A percentile compares a stretch with the other conserved stretches of the same genome.
Evolutionary conservation across 2,329 filamentous ascomycete species (phyloP).

Genomic region (Hypoxylon sp.): DNA sequence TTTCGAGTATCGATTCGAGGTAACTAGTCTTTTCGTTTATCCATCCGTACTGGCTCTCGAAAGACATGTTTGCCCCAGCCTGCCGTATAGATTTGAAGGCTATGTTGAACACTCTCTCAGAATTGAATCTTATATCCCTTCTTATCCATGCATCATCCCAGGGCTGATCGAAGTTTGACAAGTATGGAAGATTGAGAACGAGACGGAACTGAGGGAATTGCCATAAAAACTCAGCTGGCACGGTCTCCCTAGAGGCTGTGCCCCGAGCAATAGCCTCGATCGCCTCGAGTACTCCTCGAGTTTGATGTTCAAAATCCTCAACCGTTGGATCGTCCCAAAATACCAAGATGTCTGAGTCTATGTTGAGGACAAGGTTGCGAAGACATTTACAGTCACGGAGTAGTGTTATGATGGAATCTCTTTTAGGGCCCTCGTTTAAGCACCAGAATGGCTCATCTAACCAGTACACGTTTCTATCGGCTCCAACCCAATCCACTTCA

Average conservation of each 20-base stretch:
- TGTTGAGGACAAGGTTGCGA: not conserved
- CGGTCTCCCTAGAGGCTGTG: not conserved
- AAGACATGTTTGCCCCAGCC: too few relatives aligned
- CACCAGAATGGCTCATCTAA: not conserved
- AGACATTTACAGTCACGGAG: not conserved
- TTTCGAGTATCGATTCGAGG: not conserved
- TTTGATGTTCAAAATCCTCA: not conserved
- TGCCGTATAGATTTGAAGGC: too few relatives aligned
- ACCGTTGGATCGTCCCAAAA: not conserved
- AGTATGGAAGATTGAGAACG: not conserved
- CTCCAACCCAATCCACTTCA: too few relatives aligned
- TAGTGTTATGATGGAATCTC: not conserved
- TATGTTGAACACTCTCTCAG: not conserved
- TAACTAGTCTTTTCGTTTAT: not conserved
- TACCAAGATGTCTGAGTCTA: not conserved
- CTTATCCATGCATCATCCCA: not conserved
- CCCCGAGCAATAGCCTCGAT: not conserved
- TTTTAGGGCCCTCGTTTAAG: not conserved
- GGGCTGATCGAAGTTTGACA: not conserved
- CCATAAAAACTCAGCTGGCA: slow-evolving; percentile 4
- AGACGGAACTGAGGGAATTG: slow-evolving; percentile 7
- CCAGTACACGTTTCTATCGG: not conserved
- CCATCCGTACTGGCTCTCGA: not conserved
- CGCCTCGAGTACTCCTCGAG: not conserved
- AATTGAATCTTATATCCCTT: not conserved